Base-by-base conservation (phyloP, 805 yeast genomes). In the Komagataella pseudopastoris region DNA sequence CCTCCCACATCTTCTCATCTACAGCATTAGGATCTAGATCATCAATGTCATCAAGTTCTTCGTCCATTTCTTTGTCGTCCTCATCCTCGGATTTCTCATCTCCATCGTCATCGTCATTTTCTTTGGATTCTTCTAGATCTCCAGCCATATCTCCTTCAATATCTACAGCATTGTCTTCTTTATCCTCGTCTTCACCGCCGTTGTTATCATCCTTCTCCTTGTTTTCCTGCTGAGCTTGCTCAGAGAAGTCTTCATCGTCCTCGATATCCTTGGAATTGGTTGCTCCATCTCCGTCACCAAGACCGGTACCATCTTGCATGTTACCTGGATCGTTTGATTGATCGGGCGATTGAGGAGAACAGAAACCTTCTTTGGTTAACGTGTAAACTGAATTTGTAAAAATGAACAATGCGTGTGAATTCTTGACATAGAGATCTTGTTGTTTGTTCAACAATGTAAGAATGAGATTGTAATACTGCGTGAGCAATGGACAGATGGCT, bases 121-220 rank as follows among this genome's bases (percentile, higher is more conserved):
- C 84, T 7, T 89, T 80, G 12, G 81, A 74, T 56, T 90, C 89
- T 65, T 91, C 96, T 6, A 84, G 65, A 23, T 88, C 81, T 51
- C 99, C 99, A 22, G 93, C 96, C 95, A 93, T 88, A 59, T 93
- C 98, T 43, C 97, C 96, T 59, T 90, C 96, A 63, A 90, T 86
- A 49, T 88, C 96, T 48, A 87, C 89, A 4, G 97, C 97, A 63
- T 88, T 88, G 56, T 88, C 88, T 50, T 88, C 80, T 6, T 80
- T 83, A n/a, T 84, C 84, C 8, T 81, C 83, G 3, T 69, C 69
- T 1, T 68, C 70, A 12, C 80, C 83, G n/a, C 83, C 84, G 7
- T 81, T 83, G 2, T 81, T 75, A 20, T 85, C 78, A 44, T 83
- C 78, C 50, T 85, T 77, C 44, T 89, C 90, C 50, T 83, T 78